phyloP scores from a whole-genome alignment of 2,329 filamentous ascomycete species.

The Coniochaeta pulveracea region DNA sequence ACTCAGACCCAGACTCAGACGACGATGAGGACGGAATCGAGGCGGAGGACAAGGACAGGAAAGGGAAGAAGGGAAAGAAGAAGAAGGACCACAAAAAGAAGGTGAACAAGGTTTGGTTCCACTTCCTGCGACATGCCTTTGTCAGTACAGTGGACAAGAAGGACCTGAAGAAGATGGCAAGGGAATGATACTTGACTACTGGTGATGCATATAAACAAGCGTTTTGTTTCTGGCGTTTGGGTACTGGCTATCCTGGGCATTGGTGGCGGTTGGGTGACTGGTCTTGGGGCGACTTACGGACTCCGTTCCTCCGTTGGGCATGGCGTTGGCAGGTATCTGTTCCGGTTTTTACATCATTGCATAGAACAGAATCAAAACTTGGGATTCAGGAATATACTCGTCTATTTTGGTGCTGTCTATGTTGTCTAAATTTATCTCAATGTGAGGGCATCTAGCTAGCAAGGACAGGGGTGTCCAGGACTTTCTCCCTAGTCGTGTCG shows the following conservation, averaged over 20 bases:
- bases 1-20: constrained; percentile 5
- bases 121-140: constrained; percentile 70
- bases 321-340: no score
- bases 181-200: constrained; percentile 4
- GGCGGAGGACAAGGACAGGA: constrained; percentile 32
- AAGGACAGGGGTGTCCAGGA: constrained; percentile 1
- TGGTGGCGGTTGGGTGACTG: neutral
- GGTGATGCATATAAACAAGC: no score
- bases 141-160: constrained; percentile 59
- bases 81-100: constrained; percentile 40
- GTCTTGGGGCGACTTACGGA: no score
- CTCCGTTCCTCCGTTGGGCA: no score
- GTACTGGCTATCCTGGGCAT: constrained; percentile 3
- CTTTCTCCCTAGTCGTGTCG: constrained; percentile 1
- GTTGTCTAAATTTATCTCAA: no score
- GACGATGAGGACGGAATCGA: constrained; percentile 22
- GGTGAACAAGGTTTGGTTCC: constrained; percentile 62
- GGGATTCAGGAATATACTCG: no score
- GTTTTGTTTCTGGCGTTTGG: constrained; percentile 1
- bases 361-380: no score
- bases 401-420: no score
- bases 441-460: no score
- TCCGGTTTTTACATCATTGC: no score
- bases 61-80: constrained; percentile 31
- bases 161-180: constrained; percentile 43